phyloP scores from a whole-genome alignment of 805 yeast genomes.

The Grigorovia jiainica region DNA sequence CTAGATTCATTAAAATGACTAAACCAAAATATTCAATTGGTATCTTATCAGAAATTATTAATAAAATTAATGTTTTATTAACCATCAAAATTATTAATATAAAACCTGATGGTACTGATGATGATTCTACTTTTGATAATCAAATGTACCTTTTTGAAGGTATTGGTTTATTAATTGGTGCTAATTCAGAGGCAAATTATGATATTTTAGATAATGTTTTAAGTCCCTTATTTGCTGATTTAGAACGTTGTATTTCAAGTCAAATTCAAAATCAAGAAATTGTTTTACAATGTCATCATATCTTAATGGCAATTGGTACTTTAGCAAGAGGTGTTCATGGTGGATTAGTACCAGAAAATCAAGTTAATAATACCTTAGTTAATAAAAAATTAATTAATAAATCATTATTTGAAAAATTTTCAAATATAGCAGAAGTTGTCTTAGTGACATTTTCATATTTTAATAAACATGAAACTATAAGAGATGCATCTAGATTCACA shows the following conservation, averaged over 20 bases:
- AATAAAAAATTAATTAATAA: slow-evolving; percentile 22
- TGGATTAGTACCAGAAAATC: slow-evolving; percentile 32
- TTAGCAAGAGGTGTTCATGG: slow-evolving; percentile 74
- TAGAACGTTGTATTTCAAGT: slow-evolving; percentile 55
- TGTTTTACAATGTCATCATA: slow-evolving; percentile 74
- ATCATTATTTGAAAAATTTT: slow-evolving; percentile 39
- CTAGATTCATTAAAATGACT: slow-evolving; percentile 69
- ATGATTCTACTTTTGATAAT: slow-evolving; percentile 59
- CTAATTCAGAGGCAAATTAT: slow-evolving; percentile 35
- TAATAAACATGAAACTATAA: slow-evolving; percentile 51
- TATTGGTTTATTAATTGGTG: slow-evolving; percentile 61
- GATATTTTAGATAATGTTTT: slow-evolving; percentile 54
- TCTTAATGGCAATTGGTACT: slow-evolving; percentile 81
- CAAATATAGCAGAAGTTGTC: slow-evolving; percentile 71
- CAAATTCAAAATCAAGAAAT: slow-evolving; percentile 35
- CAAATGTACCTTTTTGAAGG: slow-evolving; percentile 83
- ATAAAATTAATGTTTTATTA: slow-evolving; percentile 52
- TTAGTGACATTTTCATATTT: slow-evolving; percentile 74
- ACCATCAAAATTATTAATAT: slow-evolving; percentile 36
- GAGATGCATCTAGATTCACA: slow-evolving; percentile 82
- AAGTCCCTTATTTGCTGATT: slow-evolving; percentile 62
- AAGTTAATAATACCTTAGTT: slow-evolving; percentile 30
- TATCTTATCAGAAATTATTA: slow-evolving; percentile 48
- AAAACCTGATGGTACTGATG: slow-evolving; percentile 31
- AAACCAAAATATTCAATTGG: slow-evolving; percentile 50